Base-by-base conservation (phyloP, 345 rosid species). In the Camelina hispida region DNA sequence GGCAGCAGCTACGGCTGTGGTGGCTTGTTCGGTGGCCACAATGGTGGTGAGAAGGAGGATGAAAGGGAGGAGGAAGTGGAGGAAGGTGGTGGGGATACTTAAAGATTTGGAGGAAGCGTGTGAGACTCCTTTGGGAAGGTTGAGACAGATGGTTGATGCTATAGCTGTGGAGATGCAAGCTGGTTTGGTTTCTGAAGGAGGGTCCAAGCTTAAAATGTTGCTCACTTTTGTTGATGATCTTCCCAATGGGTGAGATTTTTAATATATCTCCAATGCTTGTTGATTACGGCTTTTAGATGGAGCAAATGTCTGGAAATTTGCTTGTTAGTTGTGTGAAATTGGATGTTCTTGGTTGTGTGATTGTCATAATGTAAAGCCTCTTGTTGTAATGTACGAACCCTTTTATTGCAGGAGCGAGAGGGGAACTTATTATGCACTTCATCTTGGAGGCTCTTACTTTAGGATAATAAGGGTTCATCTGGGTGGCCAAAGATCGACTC, bases 151-250 rank as follows among this genome's bases (percentile, higher is more conserved):
- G 62, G 91, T 91, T 13, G 98, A 89, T 72, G 98, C 94, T 38
- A 81, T 93, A 82, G 91, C 93, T 25, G 93, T 91, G 40, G 98
- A 93, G 88, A 93, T 93, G 97, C 96, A 93, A 75, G 97, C 97
- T 73, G 98, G 98, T 5, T 88, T 93, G 85, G 97, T 93, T 25
- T 93, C 98, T 25, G 98, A 93, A 81, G 98, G 97, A 55, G 98
- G 97, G 3, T 91, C 98, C 15, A 93, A 91, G 88, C 96, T 93
- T 79, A 91, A 89, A 83, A 93, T 93, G 98, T 66, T 91, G 79
- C 96, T 91, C 71, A 87, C 97, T 77, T 88, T 80, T 65, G 98
- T 89, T 37, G 94, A 91, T 82, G 87, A 61, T 72, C 88, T 93
- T 12, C 98, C 82, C 7, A 76, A 73, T 60, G 83, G 83, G 85